Evolutionary conservation across 192 early-diverging fungal genomes (phyloP), one percentile per base, ranked within the genome.

Genomic region (Coemansia sp.): DNA sequence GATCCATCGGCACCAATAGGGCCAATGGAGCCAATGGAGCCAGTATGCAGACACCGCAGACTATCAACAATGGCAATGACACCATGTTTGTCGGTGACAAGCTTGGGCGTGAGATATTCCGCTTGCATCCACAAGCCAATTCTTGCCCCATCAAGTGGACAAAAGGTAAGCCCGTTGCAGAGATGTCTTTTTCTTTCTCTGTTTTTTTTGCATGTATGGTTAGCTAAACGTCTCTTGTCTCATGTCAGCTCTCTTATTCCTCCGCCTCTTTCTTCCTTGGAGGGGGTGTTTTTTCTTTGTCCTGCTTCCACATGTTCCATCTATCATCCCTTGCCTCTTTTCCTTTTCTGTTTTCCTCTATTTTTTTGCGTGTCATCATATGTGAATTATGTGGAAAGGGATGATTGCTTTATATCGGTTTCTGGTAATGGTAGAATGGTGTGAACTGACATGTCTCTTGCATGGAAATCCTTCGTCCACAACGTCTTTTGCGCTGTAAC

Each of bases 61-160:
- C 57, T 59, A 59, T 59, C 37, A 59, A 59, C 57, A 59, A 59
- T 59, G 57, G 57, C 57, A 59, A 41, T 16, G 39, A 41, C 39
- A 16, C 57, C 39, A 59, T 59, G 57, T 59, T 38, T 43, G 40
- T n/a, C 42, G 51, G 63, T 16, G 68, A 79, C 62, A 65, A 79
- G 20, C 64, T 74, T 19, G 65, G 68, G 41, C 71, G 65, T 49
- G 68, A 74, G 37, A 79, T 79, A 70, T 64, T 68, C 62, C 41
- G 49, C 4, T 43, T 79, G 46, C 65, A 53, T 41, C 77, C 77
- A 16, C 40, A 59, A 10, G 60, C 65, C 20, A 38, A 48, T 5
- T 65, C 68, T 1, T 79, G 77, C 68, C 70, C 77, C 4, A 72
- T 79, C 57, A 79, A 71, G 20, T 79, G 77, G 77, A 58, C 68